phyloP scores from a whole-genome alignment of 805 yeast genomes.

The Saturnispora quitensis region DNA sequence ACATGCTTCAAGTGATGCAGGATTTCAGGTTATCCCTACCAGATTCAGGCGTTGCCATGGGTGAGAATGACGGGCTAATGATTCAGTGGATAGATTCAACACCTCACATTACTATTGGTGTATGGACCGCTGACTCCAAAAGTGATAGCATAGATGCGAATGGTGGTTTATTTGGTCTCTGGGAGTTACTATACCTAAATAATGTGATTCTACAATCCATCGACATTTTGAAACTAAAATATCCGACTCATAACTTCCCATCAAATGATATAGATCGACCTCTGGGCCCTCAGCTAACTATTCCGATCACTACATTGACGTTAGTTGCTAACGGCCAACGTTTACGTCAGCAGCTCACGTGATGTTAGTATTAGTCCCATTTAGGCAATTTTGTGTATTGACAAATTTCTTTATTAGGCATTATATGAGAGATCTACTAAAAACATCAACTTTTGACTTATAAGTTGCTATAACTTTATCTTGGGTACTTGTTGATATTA shows the following conservation, averaged over 20 bases:
- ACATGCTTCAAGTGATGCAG: not conserved
- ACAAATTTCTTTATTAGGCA: conserved; percentile 2
- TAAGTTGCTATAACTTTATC: not conserved
- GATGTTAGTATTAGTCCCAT: conserved; percentile 4
- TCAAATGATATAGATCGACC: not conserved
- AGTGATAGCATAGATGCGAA: not conserved
- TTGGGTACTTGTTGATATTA: not conserved
- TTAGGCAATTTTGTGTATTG: conserved; percentile 6
- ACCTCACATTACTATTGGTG: conserved; percentile 18
- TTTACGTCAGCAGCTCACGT: conserved; percentile 6
- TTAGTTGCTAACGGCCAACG: conserved; percentile 7
- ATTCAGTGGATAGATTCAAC: conserved; percentile 9
- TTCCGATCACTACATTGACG: not conserved
- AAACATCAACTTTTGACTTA: not conserved
- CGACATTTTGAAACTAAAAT: not conserved
- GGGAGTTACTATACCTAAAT: conserved; percentile 20
- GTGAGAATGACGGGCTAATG: conserved; percentile 13
- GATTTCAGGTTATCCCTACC: conserved; percentile 1
- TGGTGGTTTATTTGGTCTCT: conserved; percentile 17
- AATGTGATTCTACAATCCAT: conserved; percentile 5
- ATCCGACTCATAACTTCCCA: not conserved
- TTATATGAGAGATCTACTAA: not conserved
- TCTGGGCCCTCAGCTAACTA: not conserved
- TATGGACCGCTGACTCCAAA: conserved; percentile 1
- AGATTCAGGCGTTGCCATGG: conserved; percentile 15